Evolutionary conservation across 768 basidiomycete genomes (phyloP).

Genomic region (Tulasnella sp.): DNA sequence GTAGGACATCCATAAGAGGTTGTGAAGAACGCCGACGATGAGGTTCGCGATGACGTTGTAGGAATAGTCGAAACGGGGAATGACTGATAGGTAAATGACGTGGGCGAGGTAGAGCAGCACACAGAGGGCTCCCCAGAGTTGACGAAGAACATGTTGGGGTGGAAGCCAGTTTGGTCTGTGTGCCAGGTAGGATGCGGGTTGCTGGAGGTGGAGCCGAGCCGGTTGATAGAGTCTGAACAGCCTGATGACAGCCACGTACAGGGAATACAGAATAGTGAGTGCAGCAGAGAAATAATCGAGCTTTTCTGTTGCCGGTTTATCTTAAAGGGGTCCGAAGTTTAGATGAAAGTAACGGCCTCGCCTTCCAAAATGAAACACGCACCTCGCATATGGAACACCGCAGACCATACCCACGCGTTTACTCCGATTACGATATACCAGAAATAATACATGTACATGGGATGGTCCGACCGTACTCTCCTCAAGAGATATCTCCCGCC

Average conservation of each 20-base stretch:
- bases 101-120: slow-evolving; percentile 56
- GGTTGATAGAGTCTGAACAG: slow-evolving; percentile 58
- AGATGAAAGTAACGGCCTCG: neutral
- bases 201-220: slow-evolving; percentile 27
- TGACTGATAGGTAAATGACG: slow-evolving; percentile 64
- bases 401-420: slow-evolving; percentile 90
- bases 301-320: slow-evolving; percentile 75
- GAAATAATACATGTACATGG: slow-evolving; percentile 62
- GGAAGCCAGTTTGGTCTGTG: slow-evolving; percentile 25
- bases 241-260: slow-evolving; percentile 72
- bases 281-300: slow-evolving; percentile 95
- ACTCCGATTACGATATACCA: slow-evolving; percentile 61
- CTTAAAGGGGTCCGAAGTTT: slow-evolving; percentile 34
- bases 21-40: slow-evolving; percentile 65
- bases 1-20: slow-evolving; percentile 73
- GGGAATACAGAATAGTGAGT: slow-evolving; percentile 66
- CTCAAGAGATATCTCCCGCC: slow-evolving; percentile 47
- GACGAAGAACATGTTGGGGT: slow-evolving; percentile 27
- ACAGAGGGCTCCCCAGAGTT: slow-evolving; percentile 47
- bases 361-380: slow-evolving; percentile 26
- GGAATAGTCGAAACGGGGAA: slow-evolving; percentile 80
- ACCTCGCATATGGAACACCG: slow-evolving; percentile 91
- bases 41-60: slow-evolving; percentile 91
- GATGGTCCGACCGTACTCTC: slow-evolving; percentile 48
- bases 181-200: slow-evolving; percentile 23